Evolutionary conservation across 2,329 filamentous ascomycete genomes (phyloP).

Genomic region (Paramyrothecium roridum): DNA sequence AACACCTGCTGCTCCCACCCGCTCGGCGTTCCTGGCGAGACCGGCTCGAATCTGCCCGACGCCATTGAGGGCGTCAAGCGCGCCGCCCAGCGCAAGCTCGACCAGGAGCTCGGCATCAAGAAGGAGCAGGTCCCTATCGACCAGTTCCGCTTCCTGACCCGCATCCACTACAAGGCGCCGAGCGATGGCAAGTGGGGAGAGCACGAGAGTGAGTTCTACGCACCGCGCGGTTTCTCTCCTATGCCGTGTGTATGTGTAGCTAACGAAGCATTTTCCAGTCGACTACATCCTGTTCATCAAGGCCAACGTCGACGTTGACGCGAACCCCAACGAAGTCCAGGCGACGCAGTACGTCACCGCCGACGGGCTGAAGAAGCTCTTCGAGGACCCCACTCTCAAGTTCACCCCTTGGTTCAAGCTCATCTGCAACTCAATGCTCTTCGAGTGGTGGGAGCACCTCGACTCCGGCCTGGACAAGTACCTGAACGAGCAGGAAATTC

Average conservation of each 20-base stretch:
- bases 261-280: constrained; percentile 48
- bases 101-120: constrained; percentile 93
- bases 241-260: background rate
- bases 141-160: constrained; percentile 87
- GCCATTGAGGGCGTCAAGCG: constrained; percentile 84
- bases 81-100: constrained; percentile 87
- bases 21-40: constrained; percentile 86
- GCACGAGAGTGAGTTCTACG: constrained; percentile 76
- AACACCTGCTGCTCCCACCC: constrained; percentile 99
- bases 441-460: constrained; percentile 93
- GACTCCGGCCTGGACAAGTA: constrained; percentile 81
- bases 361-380: constrained; percentile 80
- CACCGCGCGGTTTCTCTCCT: no score
- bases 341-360: constrained; percentile 81
- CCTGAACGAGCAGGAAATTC: constrained; percentile 80
- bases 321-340: constrained; percentile 85
- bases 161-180: constrained; percentile 97
- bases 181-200: constrained; percentile 98
- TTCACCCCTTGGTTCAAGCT: constrained; percentile 99
- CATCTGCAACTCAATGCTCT: constrained; percentile 96
- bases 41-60: constrained; percentile 75
- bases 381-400: constrained; percentile 72
- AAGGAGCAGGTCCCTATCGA: constrained; percentile 84
- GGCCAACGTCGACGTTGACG: constrained; percentile 78
- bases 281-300: constrained; percentile 99